These are phyloP conservation scores for Penicillium decumbens DNA, from an alignment of 2,329 filamentous ascomycete genomes.

Conservation along the genomic window DNA sequence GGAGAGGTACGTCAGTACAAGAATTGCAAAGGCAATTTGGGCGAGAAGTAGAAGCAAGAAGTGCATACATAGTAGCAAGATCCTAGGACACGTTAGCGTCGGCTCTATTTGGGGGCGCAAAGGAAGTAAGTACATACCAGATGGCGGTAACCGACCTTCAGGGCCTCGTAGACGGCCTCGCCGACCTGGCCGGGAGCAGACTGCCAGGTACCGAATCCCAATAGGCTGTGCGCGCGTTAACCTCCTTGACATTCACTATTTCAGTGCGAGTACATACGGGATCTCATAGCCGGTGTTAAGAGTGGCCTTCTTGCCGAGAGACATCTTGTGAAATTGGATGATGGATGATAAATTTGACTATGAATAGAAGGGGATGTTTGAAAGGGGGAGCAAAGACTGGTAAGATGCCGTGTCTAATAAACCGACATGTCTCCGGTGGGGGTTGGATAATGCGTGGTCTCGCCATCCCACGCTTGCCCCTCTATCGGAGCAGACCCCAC, in stretches of 20 bases:
- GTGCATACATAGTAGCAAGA: conserved; percentile 37
- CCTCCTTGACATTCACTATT: neutral
- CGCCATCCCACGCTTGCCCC: conserved; percentile 15
- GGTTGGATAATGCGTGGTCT: neutral
- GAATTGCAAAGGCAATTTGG: neutral
- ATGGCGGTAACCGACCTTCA: conserved; percentile 41
- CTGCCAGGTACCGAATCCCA: conserved; percentile 42
- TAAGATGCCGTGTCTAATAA: neutral
- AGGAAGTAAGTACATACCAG: conserved; percentile 25
- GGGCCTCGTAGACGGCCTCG: conserved; percentile 37
- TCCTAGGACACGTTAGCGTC: conserved; percentile 27
- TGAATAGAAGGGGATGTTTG: neutral
- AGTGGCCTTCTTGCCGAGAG: conserved; percentile 39
- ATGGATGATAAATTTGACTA: neutral
- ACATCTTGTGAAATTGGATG: conserved; percentile 28
- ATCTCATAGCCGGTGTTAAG: conserved; percentile 39
- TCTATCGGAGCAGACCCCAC: conserved; percentile 21
- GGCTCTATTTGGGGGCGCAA: neutral
- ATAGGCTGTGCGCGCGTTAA: conserved; percentile 25
- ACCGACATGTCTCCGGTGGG: conserved; percentile 13
- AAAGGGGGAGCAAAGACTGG: neutral
- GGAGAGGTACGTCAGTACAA: neutral
- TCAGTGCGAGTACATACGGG: conserved; percentile 28
- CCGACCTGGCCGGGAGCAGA: conserved; percentile 39
- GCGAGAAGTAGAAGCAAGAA: neutral